Evolutionary conservation across 106 monocot genomes (phyloP).

Genomic region (Acorus gramineus): DNA sequence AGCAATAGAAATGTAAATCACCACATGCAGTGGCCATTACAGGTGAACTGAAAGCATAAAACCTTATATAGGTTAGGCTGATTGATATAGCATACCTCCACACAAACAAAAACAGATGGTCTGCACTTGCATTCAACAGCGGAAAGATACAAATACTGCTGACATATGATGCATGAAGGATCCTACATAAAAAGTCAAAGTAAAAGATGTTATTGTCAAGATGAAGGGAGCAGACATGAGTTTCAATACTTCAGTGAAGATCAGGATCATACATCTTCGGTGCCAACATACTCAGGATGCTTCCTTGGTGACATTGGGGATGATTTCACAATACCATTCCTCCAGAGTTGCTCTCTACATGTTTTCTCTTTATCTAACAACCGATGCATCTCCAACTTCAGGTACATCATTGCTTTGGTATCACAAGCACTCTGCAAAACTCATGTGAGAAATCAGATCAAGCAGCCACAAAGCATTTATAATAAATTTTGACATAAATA

Average conservation of each 20-base stretch:
- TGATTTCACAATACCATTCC: conserved; percentile 53
- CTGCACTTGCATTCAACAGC: conserved; percentile 61
- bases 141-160: conserved; percentile 75
- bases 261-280: conserved; percentile 45
- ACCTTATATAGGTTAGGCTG: no score
- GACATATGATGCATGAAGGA: conserved; percentile 77
- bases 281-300: conserved; percentile 46
- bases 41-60: no score
- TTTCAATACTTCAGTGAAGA: neutral
- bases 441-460: no score
- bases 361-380: conserved; percentile 47
- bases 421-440: conserved; percentile 39
- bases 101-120: conserved; percentile 59
- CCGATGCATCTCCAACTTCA: conserved; percentile 53
- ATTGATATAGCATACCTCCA: conserved; percentile 28
- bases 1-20: neutral
- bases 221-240: no score
- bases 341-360: conserved; percentile 47
- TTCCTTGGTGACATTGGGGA: conserved; percentile 42
- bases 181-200: conserved; percentile 38
- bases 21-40: no score
- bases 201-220: no score
- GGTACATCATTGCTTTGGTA: conserved; percentile 34
- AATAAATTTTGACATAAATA: no score
- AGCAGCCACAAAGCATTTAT: no score